Conservation (phyloP, 2,329 filamentous ascomycete species). For the Sporothrix mexicana region DNA sequence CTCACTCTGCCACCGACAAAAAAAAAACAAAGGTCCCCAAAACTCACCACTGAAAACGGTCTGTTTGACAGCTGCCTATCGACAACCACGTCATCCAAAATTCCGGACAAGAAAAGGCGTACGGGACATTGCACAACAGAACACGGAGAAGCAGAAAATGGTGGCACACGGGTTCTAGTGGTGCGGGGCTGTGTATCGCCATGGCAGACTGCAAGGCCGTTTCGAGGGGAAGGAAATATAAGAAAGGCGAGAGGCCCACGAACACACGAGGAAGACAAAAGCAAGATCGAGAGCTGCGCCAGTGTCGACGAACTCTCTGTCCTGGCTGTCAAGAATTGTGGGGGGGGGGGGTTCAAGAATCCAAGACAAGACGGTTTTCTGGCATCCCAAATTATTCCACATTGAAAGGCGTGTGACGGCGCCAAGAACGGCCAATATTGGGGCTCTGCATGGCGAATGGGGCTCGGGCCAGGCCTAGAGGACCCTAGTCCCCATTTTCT, state of each 20-base stretch:
- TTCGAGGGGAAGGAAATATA: background rate
- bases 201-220: constrained; percentile 24
- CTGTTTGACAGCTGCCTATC: constrained; percentile 21
- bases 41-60: background rate
- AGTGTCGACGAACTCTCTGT: too few species aligned
- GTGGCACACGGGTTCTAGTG: background rate
- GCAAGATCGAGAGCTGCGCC: background rate
- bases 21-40: background rate
- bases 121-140: background rate
- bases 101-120: background rate
- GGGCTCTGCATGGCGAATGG: constrained; percentile 25
- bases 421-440: constrained; percentile 25
- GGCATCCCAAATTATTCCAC: background rate
- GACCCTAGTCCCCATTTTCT: background rate
- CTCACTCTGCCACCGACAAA: background rate
- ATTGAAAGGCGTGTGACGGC: background rate
- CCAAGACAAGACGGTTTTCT: background rate
- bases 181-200: constrained; percentile 14
- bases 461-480: constrained; percentile 10
- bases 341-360: background rate
- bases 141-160: background rate
- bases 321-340: background rate
- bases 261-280: background rate
- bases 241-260: constrained; percentile 4
- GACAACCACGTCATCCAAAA: constrained; percentile 22